phyloP scores from a whole-genome alignment of 169 alveolate species.

The Cryptosporidium canis region DNA sequence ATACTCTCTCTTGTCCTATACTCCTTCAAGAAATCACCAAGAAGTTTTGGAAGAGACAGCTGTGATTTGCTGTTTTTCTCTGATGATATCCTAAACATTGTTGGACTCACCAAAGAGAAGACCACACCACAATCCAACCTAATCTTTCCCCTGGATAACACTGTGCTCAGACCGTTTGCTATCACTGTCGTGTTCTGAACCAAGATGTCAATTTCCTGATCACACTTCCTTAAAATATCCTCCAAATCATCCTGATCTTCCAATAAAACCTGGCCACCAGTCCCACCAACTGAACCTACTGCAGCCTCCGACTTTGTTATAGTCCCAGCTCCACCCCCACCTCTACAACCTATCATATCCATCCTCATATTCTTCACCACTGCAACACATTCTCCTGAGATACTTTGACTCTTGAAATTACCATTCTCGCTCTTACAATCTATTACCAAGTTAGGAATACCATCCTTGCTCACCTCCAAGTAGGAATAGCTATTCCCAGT shows the following conservation, averaged over 20 bases:
- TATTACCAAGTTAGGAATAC: slow-evolving; percentile 7
- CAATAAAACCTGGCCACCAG: neutral
- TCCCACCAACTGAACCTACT: neutral
- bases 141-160: neutral
- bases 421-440: slow-evolving; percentile 18
- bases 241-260: neutral
- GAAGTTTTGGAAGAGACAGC: slow-evolving; percentile 10
- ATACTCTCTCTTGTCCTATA: slow-evolving; percentile 16
- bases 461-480: neutral
- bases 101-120: slow-evolving; percentile 56
- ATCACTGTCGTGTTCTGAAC: slow-evolving; percentile 37
- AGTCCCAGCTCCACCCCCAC: neutral
- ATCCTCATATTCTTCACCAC: neutral
- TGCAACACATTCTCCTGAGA: slow-evolving; percentile 16
- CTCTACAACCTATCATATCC: neutral
- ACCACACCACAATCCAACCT: slow-evolving; percentile 46
- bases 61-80: slow-evolving; percentile 42
- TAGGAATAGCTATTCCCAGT: slow-evolving; percentile 14
- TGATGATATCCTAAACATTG: slow-evolving; percentile 64
- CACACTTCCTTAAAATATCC: slow-evolving; percentile 13
- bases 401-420: neutral
- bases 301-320: neutral
- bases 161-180: slow-evolving; percentile 39
- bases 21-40: slow-evolving; percentile 39
- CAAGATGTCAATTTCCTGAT: neutral